A percentile compares a stretch with the other conserved stretches of the same genome.
phyloP scores from a whole-genome alignment of 352 stramenopile species.

The Phytophthora rubi region DNA sequence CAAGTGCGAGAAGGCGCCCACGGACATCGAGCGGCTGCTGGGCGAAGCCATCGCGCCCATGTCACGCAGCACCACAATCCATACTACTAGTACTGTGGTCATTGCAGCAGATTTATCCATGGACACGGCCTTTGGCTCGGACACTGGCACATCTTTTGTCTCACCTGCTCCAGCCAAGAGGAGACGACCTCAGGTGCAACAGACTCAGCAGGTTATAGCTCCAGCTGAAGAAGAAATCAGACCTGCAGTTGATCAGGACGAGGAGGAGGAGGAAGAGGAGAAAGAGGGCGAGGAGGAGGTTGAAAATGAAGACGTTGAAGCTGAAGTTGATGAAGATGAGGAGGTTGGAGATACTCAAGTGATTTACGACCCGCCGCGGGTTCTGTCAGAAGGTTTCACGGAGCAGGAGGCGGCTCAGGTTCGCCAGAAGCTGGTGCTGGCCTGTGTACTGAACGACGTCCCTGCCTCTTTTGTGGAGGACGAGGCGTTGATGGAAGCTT shows the following conservation, averaged over 20 bases:
- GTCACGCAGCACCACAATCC: slow-evolving; percentile 1
- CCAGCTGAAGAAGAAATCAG: neutral
- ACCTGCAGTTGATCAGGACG: neutral
- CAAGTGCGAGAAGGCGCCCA: slow-evolving; percentile 49
- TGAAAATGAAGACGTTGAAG: neutral
- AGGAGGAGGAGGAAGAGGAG: neutral
- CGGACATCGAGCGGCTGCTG: slow-evolving; percentile 35
- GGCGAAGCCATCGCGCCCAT: slow-evolving; percentile 6
- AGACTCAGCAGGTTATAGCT: neutral
- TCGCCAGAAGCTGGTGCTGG: slow-evolving; percentile 51
- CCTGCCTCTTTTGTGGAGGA: slow-evolving; percentile 48
- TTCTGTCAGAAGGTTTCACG: neutral
- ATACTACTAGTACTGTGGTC: slow-evolving; percentile 4
- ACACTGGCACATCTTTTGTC: neutral
- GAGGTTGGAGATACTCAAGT: neutral
- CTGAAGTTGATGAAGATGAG: neutral
- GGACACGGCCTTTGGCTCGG: neutral
- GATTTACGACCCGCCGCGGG: neutral
- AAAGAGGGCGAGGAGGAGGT: neutral
- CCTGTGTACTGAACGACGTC: slow-evolving; percentile 47
- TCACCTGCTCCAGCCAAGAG: slow-evolving; percentile 1
- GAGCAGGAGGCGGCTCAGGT: slow-evolving; percentile 22
- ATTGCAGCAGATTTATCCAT: neutral
- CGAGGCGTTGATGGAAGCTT: slow-evolving; percentile 40
- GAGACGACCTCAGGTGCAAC: neutral